Evolutionary conservation across 257 asterid species (phyloP).

Genomic region (Gentiana macrophylla): DNA sequence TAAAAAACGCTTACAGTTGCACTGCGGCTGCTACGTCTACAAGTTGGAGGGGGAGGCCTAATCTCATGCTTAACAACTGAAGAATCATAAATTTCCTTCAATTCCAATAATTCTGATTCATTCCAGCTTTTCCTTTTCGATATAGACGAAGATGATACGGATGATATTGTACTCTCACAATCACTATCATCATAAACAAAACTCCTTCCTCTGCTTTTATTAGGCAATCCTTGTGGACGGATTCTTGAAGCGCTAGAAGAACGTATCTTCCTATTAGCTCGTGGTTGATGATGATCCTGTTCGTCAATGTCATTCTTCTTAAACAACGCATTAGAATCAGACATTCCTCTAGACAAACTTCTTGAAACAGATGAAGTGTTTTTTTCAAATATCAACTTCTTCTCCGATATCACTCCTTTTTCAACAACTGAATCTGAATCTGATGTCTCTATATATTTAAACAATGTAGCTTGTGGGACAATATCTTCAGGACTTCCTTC

Average conservation of each 20-base stretch:
- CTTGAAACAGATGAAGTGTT: conserved; percentile 11
- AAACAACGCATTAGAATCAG: conserved; percentile 13
- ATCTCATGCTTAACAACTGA: conserved; percentile 33
- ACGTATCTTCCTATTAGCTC: conserved; percentile 14
- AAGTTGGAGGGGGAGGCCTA: conserved; percentile 21
- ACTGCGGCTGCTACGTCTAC: conserved; percentile 29
- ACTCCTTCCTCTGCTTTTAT: conserved; percentile 9
- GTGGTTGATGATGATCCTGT: not conserved
- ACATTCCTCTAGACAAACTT: conserved; percentile 13
- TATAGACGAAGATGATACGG: conserved; percentile 15
- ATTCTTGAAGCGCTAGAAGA: conserved; percentile 33
- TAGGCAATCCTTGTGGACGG: conserved; percentile 13
- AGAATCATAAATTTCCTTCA: conserved; percentile 44
- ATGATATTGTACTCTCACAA: conserved; percentile 32
- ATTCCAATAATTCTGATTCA: conserved; percentile 40
- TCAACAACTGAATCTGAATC: conserved; percentile 36
- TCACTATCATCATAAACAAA: conserved; percentile 39
- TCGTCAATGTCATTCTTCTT: conserved; percentile 12
- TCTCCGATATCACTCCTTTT: conserved; percentile 56
- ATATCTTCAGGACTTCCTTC: conserved; percentile 55
- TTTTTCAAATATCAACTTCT: conserved; percentile 14
- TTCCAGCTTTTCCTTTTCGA: conserved; percentile 70
- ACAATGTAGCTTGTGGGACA: conserved; percentile 18
- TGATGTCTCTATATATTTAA: conserved; percentile 17
- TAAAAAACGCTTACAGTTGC: conserved; percentile 34